Percentiles rank a stretch among this genome's conserved stretches.
Evolutionary conservation across 495 filamentous ascomycete species (phyloP).

Genomic region (Rostrohypoxylon terebratum): DNA sequence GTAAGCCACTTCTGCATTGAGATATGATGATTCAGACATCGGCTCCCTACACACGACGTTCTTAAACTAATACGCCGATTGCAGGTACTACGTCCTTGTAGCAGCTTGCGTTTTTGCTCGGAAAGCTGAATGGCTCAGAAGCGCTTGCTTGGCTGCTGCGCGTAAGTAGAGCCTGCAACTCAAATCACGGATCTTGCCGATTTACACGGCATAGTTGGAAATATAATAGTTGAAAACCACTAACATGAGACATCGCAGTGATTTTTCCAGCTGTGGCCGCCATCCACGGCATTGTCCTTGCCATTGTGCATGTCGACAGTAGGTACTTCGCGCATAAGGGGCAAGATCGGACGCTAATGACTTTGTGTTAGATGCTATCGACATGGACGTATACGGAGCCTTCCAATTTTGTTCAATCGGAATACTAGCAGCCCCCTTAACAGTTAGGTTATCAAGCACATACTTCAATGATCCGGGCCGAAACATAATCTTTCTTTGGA

Average conservation of each 20-base stretch:
- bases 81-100: conserved; percentile 69
- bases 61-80: conserved; percentile 5
- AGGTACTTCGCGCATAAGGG: conserved; percentile 36
- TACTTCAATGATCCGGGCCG: conserved; percentile 70
- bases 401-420: conserved; percentile 73
- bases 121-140: conserved; percentile 67
- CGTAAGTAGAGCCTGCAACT: conserved; percentile 25
- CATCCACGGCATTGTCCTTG: conserved; percentile 69
- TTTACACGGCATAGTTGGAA: too few species aligned
- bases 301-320: conserved; percentile 64
- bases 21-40: neutral
- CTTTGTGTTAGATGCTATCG: conserved; percentile 61
- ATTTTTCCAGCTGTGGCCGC: conserved; percentile 71
- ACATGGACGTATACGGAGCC: conserved; percentile 74
- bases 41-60: neutral
- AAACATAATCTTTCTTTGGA: conserved; percentile 73
- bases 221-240: neutral
- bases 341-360: conserved; percentile 23
- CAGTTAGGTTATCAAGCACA: conserved; percentile 66
- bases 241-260: conserved; percentile 44
- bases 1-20: conserved; percentile 52
- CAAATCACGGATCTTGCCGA: neutral
- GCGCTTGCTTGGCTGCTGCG: conserved; percentile 69
- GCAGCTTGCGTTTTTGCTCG: conserved; percentile 68
- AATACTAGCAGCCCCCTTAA: conserved; percentile 68